Base-by-base conservation (phyloP, 2,329 filamentous ascomycete genomes). In the Macroventuria anomochaeta region DNA sequence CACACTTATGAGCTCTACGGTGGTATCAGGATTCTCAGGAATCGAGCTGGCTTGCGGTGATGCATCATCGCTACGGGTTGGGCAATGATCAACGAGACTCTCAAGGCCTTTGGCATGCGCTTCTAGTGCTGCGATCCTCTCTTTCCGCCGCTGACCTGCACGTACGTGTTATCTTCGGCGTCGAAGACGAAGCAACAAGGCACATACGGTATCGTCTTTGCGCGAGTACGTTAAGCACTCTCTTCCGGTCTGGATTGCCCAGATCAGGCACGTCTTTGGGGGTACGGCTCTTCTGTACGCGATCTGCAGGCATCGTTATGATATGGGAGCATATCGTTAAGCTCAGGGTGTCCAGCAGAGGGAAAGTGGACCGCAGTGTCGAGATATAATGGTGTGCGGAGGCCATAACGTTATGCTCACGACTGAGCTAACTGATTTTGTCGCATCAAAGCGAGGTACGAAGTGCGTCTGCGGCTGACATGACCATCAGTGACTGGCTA, bases 131-230 rank as follows among this genome's bases (percentile, higher is more conserved):
- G 59, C 65, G 13, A 70, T 55, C 43, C 59, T 69, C 48, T 66
- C 67, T 42, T 57, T 63, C 46, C 61, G 53, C 42, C 63, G 54
- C 43, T 72, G 63, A 11, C 68, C 68, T 71, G 28, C 11, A 46
- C 10, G 15, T 28, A 5, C 7, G 17, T 21, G 25, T 50, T 43
- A 29, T 6, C 6, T 26, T 7, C 7, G 3, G 11, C 15, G 13
- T n/a, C 15, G 11, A 17, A 2, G 1, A n/a, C 23, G 11, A 33
- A 11, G 37, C 21, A 25, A 25, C 6, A 8, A 11, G 20, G 7
- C 0, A 53, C 67, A 29, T 56, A 70, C 67, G 64, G 43, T 72
- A 72, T 62, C 69, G 58, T 32, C 69, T 61, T 40, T 72, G 69
- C 4, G 68, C 69, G 5, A 72, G 42, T 0, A 72, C 65, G 52